phyloP scores from a whole-genome alignment of 768 basidiomycete genomes.

The Coprinopsis strossmayeri region DNA sequence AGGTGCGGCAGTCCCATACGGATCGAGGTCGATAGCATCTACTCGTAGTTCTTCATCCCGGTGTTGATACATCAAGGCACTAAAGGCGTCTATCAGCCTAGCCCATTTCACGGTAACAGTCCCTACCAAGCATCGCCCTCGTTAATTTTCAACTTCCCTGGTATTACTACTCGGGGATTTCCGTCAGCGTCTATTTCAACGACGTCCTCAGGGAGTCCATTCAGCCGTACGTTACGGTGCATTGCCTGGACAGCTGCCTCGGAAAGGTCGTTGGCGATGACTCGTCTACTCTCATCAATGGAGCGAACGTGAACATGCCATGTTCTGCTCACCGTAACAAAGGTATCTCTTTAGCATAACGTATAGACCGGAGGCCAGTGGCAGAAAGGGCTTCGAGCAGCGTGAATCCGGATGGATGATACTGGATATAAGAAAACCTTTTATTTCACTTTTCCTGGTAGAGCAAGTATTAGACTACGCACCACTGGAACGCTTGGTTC shows the following conservation, averaged over 20 bases:
- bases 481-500: too few species aligned
- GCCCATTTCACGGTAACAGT: constrained; percentile 6
- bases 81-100: constrained; percentile 22
- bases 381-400: constrained; percentile 93
- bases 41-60: constrained; percentile 68
- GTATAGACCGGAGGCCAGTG: constrained; percentile 90
- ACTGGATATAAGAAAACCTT: constrained; percentile 25
- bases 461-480: too few species aligned
- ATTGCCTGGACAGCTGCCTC: constrained; percentile 80
- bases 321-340: constrained; percentile 60
- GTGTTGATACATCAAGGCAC: constrained; percentile 87
- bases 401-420: constrained; percentile 59
- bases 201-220: constrained; percentile 55
- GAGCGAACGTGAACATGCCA: constrained; percentile 9
- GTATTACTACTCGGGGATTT: constrained; percentile 9
- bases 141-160: constrained; percentile 67
- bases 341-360: constrained; percentile 97
- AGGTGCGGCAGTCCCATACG: constrained; percentile 95
- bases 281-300: constrained; percentile 46
- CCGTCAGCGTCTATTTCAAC: constrained; percentile 19
- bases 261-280: constrained; percentile 93
- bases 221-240: constrained; percentile 77
- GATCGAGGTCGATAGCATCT: constrained; percentile 96
- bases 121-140: constrained; percentile 92
- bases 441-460: not conserved